These are phyloP conservation scores for Barnettozyma hawaiiensis DNA, from an alignment of 1,139 yeast genomes.

Conservation along the genomic window DNA sequence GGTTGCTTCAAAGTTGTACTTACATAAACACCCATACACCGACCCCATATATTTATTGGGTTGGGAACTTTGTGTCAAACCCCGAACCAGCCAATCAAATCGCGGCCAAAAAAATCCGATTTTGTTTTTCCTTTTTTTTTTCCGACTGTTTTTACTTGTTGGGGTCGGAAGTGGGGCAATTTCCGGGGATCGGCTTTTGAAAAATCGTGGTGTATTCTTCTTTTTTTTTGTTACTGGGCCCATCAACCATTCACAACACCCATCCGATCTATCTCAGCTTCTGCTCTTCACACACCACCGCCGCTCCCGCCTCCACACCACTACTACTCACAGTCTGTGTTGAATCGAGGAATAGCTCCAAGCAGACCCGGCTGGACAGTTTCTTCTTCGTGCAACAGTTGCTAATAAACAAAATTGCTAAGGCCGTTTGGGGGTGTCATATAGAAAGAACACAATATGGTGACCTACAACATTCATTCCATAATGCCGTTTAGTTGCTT, in stretches of 20 bases:
- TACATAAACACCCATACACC: too few species aligned
- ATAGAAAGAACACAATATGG: not conserved
- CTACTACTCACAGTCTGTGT: not conserved
- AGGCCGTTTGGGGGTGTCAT: not conserved
- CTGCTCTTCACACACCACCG: too few species aligned
- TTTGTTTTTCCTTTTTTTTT: not conserved
- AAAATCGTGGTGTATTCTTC: too few species aligned
- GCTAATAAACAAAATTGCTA: too few species aligned
- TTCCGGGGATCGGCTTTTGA: not conserved
- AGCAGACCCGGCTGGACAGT: not conserved
- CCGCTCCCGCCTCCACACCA: too few species aligned
- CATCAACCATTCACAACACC: too few species aligned
- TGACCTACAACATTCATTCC: constrained; percentile 2
- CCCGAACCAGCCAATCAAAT: constrained; percentile 1
- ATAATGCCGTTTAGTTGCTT: constrained; percentile 26
- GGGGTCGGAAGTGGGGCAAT: not conserved
- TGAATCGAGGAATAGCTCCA: not conserved
- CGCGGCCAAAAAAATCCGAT: not conserved
- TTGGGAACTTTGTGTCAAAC: not conserved
- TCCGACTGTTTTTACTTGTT: not conserved
- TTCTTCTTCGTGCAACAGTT: not conserved
- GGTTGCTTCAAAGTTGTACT: too few species aligned
- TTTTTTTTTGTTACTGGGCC: too few species aligned
- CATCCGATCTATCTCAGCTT: too few species aligned
- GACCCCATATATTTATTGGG: too few species aligned